Conservation (phyloP, 768 basidiomycete genomes). For the Boletus vermiculosoides region DNA sequence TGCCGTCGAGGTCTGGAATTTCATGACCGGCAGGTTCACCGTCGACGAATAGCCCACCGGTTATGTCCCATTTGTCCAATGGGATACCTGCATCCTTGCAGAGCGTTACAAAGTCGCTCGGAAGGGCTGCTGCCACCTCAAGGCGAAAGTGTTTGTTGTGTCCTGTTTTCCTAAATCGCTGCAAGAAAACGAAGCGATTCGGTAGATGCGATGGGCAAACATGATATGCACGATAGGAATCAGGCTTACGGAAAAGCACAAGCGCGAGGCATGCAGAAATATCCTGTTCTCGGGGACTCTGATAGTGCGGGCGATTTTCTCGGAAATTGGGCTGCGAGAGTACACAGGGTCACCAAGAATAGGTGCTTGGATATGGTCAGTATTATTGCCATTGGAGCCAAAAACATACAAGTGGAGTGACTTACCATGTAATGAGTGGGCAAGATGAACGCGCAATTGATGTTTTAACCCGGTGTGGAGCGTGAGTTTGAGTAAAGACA, state of each 20-base stretch:
- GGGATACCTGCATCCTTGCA: conserved; percentile 48
- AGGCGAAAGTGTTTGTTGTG: conserved; percentile 50
- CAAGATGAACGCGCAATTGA: conserved; percentile 66
- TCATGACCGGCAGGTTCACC: conserved; percentile 36
- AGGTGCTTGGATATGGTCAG: conserved; percentile 46
- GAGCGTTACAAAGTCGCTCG: conserved; percentile 50
- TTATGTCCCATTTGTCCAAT: conserved; percentile 34
- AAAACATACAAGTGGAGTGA: conserved; percentile 1
- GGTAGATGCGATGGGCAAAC: neutral
- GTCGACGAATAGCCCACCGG: conserved; percentile 50
- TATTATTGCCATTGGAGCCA: neutral
- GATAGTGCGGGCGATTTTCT: conserved; percentile 28
- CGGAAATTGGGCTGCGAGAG: conserved; percentile 38
- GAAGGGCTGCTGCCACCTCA: conserved; percentile 56
- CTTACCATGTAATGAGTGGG: conserved; percentile 49
- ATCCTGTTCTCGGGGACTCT: conserved; percentile 46
- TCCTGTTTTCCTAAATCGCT: conserved; percentile 50
- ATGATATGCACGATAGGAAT: neutral
- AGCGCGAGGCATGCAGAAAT: conserved; percentile 59
- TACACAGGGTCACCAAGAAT: conserved; percentile 62
- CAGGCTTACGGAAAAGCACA: conserved; percentile 53
- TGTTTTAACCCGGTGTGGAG: conserved; percentile 67
- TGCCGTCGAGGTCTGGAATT: conserved; percentile 41
- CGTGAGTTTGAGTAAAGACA: conserved; percentile 56
- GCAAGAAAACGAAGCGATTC: neutral